Percentiles rank a stretch among this genome's conserved stretches.
These are phyloP conservation scores for Colletotrichum trifolii DNA, from an alignment of 2,329 filamentous ascomycete species.

Conservation along the genomic window DNA sequence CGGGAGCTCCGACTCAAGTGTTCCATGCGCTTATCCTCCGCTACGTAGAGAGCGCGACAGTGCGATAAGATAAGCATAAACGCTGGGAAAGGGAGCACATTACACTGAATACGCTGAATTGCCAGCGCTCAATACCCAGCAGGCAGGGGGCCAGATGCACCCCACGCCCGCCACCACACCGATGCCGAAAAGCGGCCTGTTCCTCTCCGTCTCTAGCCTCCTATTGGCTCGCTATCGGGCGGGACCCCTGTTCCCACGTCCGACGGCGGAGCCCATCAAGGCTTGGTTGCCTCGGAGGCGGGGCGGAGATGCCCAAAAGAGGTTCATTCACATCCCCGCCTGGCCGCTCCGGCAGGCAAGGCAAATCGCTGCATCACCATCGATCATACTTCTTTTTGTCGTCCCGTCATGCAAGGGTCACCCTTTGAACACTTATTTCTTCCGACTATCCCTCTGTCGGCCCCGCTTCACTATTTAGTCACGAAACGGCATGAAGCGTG, in stretches of 20 bases:
- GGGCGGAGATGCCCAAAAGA: constrained; percentile 37
- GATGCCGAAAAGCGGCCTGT: constrained; percentile 22
- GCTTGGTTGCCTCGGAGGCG: constrained; percentile 12
- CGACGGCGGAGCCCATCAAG: constrained; percentile 16
- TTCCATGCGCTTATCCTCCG: not conserved
- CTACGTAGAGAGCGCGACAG: too few relatives aligned
- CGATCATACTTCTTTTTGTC: not conserved
- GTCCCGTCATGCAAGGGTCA: not conserved
- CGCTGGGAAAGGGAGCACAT: too few relatives aligned
- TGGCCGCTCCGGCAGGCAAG: constrained; percentile 28
- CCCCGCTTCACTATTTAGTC: not conserved
- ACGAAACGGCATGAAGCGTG: not conserved
- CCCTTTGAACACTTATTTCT: not conserved
- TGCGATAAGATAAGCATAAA: too few relatives aligned
- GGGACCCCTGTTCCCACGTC: not conserved
- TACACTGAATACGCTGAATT: too few relatives aligned
- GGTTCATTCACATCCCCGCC: constrained; percentile 15
- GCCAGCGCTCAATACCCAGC: too few relatives aligned
- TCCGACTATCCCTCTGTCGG: not conserved
- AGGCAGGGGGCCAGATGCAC: constrained; percentile 1
- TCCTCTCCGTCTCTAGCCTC: not conserved
- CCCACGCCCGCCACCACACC: constrained; percentile 21
- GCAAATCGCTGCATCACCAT: not conserved
- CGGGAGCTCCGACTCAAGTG: constrained; percentile 21
- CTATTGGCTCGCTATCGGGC: not conserved